Conservation (phyloP, 148 eudicot genomes). For the Pharnaceum exiguum region DNA sequence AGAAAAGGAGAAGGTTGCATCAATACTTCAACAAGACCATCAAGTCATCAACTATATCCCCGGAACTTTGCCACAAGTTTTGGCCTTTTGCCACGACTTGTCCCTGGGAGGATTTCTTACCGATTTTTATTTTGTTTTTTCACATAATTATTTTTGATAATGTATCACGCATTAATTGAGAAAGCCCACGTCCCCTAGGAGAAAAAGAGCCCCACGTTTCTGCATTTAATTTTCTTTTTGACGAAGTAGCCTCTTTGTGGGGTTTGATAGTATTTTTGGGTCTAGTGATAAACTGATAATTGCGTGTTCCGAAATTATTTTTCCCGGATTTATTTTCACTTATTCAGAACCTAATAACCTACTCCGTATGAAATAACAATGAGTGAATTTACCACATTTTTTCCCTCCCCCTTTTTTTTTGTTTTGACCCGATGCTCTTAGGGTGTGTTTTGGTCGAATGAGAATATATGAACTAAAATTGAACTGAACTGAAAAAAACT, state of each 20-base stretch:
- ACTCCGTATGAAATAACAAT: too few species aligned
- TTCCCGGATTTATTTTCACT: too few species aligned
- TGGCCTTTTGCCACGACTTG: conserved; percentile 19
- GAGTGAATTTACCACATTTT: too few species aligned
- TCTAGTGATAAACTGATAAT: too few species aligned
- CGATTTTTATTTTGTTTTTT: conserved; percentile 18
- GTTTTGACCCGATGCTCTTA: background rate
- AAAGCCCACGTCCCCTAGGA: too few species aligned
- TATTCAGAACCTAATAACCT: too few species aligned
- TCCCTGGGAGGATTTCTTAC: conserved; percentile 1
- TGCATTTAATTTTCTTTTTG: conserved; percentile 18
- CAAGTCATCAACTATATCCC: conserved; percentile 18
- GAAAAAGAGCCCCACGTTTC: conserved; percentile 11
- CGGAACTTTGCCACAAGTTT: conserved; percentile 13
- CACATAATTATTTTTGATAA: conserved; percentile 4
- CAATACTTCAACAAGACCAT: conserved; percentile 15
- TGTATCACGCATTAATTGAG: conserved; percentile 2
- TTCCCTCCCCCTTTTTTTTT: background rate
- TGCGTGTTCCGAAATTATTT: too few species aligned
- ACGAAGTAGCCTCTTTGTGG: conserved; percentile 14
- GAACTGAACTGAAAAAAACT: too few species aligned
- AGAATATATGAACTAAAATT: too few species aligned
- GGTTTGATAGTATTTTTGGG: too few species aligned
- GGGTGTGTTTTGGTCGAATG: too few species aligned
- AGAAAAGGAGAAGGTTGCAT: background rate